Conservation (phyloP, 768 basidiomycete genomes). For the Leccinum imitatum region DNA sequence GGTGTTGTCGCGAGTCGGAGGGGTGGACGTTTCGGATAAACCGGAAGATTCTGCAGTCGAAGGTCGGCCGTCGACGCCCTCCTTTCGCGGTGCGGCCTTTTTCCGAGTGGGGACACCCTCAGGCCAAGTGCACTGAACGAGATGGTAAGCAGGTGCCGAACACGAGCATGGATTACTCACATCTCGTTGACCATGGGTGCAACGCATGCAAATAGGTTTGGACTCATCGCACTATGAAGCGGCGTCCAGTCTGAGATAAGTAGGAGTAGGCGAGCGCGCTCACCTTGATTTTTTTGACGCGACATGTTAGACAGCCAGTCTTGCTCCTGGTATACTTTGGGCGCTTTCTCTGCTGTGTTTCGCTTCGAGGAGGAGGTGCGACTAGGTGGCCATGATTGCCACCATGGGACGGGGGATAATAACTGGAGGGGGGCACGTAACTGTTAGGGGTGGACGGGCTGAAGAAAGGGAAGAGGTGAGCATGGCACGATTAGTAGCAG, state of each 20-base stretch:
- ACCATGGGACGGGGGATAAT: conserved; percentile 36
- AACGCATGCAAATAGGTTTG: conserved; percentile 85
- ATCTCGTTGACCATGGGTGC: conserved; percentile 81
- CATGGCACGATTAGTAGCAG: conserved; percentile 4
- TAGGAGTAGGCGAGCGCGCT: conserved; percentile 20
- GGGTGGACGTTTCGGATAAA: conserved; percentile 68
- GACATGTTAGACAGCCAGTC: conserved; percentile 92
- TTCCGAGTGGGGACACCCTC: conserved; percentile 74
- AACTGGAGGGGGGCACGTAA: conserved; percentile 44
- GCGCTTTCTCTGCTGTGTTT: conserved; percentile 65
- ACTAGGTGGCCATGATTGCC: conserved; percentile 46
- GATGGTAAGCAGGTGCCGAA: conserved; percentile 14
- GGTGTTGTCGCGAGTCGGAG: conserved; percentile 65
- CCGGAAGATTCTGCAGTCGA: conserved; percentile 78
- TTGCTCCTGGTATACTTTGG: conserved; percentile 95
- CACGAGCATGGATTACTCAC: conserved; percentile 39
- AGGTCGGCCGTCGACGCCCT: conserved; percentile 60
- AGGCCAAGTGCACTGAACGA: conserved; percentile 75
- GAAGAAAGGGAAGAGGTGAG: conserved; percentile 23
- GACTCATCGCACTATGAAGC: conserved; percentile 78
- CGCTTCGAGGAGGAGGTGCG: conserved; percentile 47
- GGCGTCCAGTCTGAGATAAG: conserved; percentile 3
- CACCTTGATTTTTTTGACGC: conserved; percentile 94
- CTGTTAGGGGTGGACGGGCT: conserved; percentile 38
- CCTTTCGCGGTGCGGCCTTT: conserved; percentile 57